Conservation (phyloP, 345 rosid genomes). For the Boechera retrofracta region DNA sequence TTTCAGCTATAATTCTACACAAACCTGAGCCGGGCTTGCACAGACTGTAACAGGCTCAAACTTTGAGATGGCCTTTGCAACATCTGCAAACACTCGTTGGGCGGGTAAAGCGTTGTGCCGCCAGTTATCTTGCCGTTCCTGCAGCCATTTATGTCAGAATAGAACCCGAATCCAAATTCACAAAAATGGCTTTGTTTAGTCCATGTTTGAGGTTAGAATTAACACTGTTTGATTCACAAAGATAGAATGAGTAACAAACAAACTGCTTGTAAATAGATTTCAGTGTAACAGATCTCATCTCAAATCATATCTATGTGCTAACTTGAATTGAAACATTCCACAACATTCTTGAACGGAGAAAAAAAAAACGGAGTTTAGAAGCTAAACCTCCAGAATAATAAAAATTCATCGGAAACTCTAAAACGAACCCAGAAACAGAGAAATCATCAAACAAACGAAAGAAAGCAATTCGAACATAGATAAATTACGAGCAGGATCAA, state of each 20-base stretch:
- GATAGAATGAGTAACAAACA: too few species aligned
- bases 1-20: conserved; percentile 21
- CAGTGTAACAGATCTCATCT: conserved; percentile 1
- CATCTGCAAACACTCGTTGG: conserved; percentile 61
- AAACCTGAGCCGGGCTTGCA: conserved; percentile 86
- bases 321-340: background rate
- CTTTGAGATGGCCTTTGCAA: conserved; percentile 78
- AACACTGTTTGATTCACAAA: conserved; percentile 19
- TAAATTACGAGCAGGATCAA: background rate
- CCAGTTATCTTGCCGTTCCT: conserved; percentile 98
- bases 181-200: background rate
- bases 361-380: background rate
- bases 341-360: background rate
- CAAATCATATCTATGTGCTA: background rate
- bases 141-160: conserved; percentile 13
- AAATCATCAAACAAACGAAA: background rate
- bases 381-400: background rate
- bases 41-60: conserved; percentile 89
- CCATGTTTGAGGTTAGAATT: background rate
- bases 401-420: conserved; percentile 1
- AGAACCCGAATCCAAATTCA: conserved; percentile 7
- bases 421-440: background rate
- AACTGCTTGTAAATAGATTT: too few species aligned
- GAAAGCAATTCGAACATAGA: background rate
- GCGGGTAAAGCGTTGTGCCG: conserved; percentile 66